Base-by-base conservation (phyloP, 495 filamentous ascomycete species). In the Aspergillus baeticus region DNA sequence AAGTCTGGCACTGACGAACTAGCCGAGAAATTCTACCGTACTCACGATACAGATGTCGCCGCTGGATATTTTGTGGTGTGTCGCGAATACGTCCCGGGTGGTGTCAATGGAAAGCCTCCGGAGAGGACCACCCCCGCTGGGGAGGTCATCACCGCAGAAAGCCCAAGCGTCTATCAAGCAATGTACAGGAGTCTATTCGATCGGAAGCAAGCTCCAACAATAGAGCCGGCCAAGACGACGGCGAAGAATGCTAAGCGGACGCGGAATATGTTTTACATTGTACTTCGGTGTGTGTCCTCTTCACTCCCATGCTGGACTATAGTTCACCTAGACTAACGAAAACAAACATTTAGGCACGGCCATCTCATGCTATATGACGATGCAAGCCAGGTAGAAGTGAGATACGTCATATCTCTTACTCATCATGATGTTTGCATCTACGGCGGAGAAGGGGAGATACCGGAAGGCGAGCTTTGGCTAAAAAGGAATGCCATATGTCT, bases 101-200 rank as follows among this genome's bases (percentile, higher is more conserved):
- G 91, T 45, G 84, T 93, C 61, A 95, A 94, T 74, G 93, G 91
- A 36, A 77, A 92, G 72, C 93, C 92, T 4, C 92, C 91, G 57
- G 92, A 96, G 69, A 81, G 92, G 51, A 86, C 84, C 35, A 94
- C 91, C 2, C 91, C 92, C 10, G 82, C 89, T 8, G 90, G 89
- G 11, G 84, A 85, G 47, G 77, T 84, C 42, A 76, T 84, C 54
- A 84, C 84, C 26, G 72, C 86, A 10, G 89, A 90, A 58, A 95
- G 90, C 67, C 91, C 88, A 36, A 95, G 90, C 63, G 92, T 98
- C 23, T 97, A 98, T 65, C 95, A 98, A 80, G 85, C 87, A 68
- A 96, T 98, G 94, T 98, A 98, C 69, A 78, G 92, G 62, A 95
- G 89, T 69, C 84, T 98, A 42, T 98, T 98, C 66, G 93, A 98